These are phyloP conservation scores for Cryphonectria japonica DNA, from an alignment of 2,329 filamentous ascomycete species.

Conservation along the genomic window DNA sequence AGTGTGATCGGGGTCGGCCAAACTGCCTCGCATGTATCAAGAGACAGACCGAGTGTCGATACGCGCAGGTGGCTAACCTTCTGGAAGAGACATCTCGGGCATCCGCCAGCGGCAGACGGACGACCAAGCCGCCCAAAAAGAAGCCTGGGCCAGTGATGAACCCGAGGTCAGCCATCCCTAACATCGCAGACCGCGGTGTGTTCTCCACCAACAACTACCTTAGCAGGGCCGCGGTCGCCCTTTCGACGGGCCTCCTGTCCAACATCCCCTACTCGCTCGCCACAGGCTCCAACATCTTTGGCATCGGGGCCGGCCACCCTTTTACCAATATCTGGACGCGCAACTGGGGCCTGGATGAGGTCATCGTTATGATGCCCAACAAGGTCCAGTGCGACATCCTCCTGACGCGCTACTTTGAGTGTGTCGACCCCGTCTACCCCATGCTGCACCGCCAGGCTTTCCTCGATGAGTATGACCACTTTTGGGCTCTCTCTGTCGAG, in stretches of 20 bases:
- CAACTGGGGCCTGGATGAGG: conserved; percentile 73
- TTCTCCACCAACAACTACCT: conserved; percentile 47
- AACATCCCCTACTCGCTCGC: conserved; percentile 73
- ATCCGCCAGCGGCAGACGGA: conserved; percentile 56
- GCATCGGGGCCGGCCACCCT: conserved; percentile 77
- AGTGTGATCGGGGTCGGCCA: conserved; percentile 78
- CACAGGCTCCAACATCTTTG: conserved; percentile 76
- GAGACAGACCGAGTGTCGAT: conserved; percentile 74
- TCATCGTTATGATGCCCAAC: conserved; percentile 74
- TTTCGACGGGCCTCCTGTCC: conserved; percentile 67
- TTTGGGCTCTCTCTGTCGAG: conserved; percentile 65
- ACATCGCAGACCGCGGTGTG: conserved; percentile 59
- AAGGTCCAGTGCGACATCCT: conserved; percentile 77
- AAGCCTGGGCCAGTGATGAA: conserved; percentile 42
- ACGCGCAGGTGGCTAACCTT: conserved; percentile 76
- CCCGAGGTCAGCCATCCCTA: conserved; percentile 51
- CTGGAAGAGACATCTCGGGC: conserved; percentile 69
- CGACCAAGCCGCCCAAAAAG: conserved; percentile 62
- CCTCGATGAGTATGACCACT: conserved; percentile 77
- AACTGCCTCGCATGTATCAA: conserved; percentile 73
- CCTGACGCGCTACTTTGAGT: conserved; percentile 66
- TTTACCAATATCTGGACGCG: conserved; percentile 88
- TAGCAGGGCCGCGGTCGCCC: conserved; percentile 56
- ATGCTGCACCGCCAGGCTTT: conserved; percentile 78
- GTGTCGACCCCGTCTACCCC: conserved; percentile 79